Conservation (phyloP, 345 rosid genomes). For the Populus ilicifolia region DNA sequence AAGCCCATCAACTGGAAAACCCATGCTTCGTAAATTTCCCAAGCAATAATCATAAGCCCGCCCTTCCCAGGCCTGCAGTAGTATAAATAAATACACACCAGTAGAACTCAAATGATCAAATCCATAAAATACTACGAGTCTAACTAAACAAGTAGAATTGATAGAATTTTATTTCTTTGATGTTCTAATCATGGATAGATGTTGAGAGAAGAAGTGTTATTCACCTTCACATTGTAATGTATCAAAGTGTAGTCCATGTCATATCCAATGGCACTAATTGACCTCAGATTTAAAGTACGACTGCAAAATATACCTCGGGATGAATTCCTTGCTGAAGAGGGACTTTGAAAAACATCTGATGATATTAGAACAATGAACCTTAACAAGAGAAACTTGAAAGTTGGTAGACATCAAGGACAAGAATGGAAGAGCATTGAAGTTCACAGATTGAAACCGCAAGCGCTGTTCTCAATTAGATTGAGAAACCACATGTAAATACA, state of each 20-base stretch:
- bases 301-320: constrained; percentile 93
- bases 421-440: neutral
- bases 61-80: constrained; percentile 95
- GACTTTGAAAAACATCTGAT: constrained; percentile 51
- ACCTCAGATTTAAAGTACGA: constrained; percentile 87
- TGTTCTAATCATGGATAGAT: neutral
- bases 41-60: constrained; percentile 93
- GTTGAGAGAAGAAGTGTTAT: neutral
- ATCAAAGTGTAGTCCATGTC: constrained; percentile 99
- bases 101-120: neutral
- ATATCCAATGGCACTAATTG: constrained; percentile 94
- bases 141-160: neutral
- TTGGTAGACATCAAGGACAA: neutral
- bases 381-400: neutral
- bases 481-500: neutral
- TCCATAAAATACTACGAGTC: neutral
- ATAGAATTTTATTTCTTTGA: neutral
- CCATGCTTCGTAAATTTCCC: constrained; percentile 79
- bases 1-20: constrained; percentile 89
- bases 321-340: constrained; percentile 68
- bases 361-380: constrained; percentile 13
- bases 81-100: constrained; percentile 6
- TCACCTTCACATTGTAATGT: constrained; percentile 88
- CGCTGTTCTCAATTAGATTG: neutral
- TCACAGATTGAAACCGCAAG: neutral